Conservation (phyloP, 176 grass and related monocot genomes). For the Oryza nivara region DNA sequence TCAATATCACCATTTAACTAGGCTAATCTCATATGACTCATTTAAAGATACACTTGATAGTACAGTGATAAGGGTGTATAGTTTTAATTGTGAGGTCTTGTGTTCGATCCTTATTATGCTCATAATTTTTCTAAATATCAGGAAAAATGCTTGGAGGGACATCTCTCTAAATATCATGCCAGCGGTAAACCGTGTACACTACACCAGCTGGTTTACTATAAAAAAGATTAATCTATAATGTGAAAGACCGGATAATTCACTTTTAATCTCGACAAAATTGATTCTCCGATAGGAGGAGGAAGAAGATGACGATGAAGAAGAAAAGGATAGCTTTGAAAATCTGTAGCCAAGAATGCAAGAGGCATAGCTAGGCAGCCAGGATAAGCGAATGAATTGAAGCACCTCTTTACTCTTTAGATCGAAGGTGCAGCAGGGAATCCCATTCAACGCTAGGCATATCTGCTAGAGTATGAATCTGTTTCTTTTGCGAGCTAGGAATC, state of each 20-base stretch:
- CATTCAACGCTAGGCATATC: slow-evolving; percentile 36
- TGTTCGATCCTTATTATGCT: no score
- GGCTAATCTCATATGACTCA: no score
- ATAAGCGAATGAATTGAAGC: slow-evolving; percentile 17
- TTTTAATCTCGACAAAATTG: neutral
- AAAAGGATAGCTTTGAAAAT: neutral
- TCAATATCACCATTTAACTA: no score
- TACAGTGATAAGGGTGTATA: no score
- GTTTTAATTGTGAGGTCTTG: no score
- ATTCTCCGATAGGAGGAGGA: neutral
- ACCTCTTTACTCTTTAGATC: neutral
- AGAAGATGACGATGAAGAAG: neutral
- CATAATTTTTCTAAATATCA: no score
- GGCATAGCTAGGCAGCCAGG: neutral
- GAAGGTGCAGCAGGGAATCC: slow-evolving; percentile 27
- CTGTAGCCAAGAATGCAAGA: neutral
- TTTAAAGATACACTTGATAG: no score
- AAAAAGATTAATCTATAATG: no score
- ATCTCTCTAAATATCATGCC: no score
- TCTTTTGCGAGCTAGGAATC: slow-evolving; percentile 39
- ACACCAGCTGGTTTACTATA: no score
- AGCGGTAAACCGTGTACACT: no score
- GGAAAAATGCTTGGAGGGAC: no score
- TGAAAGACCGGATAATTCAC: neutral
- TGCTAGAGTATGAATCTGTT: slow-evolving; percentile 27